These are phyloP conservation scores for Nakazawaea wickerhamii DNA, from an alignment of 805 yeast genomes.

Conservation along the genomic window DNA sequence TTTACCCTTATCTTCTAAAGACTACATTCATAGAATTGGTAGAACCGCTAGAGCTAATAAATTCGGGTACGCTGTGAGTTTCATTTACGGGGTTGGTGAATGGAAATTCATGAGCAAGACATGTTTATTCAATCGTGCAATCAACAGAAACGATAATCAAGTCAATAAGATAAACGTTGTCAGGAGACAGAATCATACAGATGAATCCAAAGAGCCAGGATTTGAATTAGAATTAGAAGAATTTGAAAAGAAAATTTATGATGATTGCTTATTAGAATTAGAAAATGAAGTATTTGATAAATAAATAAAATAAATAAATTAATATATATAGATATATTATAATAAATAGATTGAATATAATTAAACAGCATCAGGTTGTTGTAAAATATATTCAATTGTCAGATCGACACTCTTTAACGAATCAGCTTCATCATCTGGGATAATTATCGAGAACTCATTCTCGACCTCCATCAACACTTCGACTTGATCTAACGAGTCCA, in stretches of 20 bases:
- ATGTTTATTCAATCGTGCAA: conserved; percentile 40
- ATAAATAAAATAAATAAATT: conserved; percentile 4
- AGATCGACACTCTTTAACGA: conserved; percentile 90
- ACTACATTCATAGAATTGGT: conserved; percentile 94
- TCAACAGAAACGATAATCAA: conserved; percentile 41
- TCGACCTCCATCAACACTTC: conserved; percentile 72
- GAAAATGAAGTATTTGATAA: conserved; percentile 33
- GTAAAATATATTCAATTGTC: conserved; percentile 80
- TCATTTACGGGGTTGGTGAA: conserved; percentile 78
- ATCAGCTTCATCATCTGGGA: conserved; percentile 89
- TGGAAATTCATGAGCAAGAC: conserved; percentile 52
- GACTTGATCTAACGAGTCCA: conserved; percentile 67
- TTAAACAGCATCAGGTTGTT: conserved; percentile 47
- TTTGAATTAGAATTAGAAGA: conserved; percentile 28
- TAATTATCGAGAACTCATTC: conserved; percentile 70
- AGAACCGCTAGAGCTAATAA: conserved; percentile 94
- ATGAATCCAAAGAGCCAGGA: conserved; percentile 15
- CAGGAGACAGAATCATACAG: conserved; percentile 11
- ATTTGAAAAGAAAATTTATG: conserved; percentile 35
- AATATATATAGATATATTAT: conserved; percentile 1
- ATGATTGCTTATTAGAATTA: conserved; percentile 36
- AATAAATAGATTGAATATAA: not conserved
- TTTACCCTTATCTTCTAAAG: conserved; percentile 80
- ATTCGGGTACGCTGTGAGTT: conserved; percentile 66
- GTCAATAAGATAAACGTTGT: conserved; percentile 29